These are phyloP conservation scores for Aspergillus sojae DNA, from an alignment of 2,329 filamentous ascomycete species.

Conservation along the genomic window DNA sequence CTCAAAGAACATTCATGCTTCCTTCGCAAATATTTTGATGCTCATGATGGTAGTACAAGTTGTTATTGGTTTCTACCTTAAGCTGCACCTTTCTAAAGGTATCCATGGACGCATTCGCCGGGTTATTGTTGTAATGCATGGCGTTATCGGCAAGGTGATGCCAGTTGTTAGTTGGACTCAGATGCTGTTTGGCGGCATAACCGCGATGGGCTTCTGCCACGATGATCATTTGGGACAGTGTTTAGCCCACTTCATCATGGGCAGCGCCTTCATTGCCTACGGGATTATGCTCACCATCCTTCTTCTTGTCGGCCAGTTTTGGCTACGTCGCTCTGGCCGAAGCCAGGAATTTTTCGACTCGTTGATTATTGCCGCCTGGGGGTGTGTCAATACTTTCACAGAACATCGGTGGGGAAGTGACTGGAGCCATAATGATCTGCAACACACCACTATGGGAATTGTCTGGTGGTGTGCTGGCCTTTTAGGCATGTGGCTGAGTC, in stretches of 20 bases:
- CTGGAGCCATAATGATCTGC: conserved; percentile 93
- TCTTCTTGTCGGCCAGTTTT: conserved; percentile 83
- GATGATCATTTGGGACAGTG: conserved; percentile 91
- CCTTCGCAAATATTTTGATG: conserved; percentile 80
- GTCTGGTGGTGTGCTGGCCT: conserved; percentile 97
- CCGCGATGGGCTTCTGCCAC: conserved; percentile 87
- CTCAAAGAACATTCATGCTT: conserved; percentile 74
- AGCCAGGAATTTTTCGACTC: conserved; percentile 98
- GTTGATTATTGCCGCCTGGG: conserved; percentile 87
- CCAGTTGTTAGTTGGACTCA: conserved; percentile 87
- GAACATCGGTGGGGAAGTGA: conserved; percentile 89
- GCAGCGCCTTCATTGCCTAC: conserved; percentile 92
- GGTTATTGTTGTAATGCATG: conserved; percentile 72
- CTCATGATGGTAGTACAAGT: conserved; percentile 77
- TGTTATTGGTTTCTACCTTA: conserved; percentile 80
- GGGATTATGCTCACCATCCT: conserved; percentile 84
- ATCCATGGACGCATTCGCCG: conserved; percentile 77
- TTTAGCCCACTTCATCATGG: conserved; percentile 98
- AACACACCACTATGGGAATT: conserved; percentile 99
- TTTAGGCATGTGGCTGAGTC: conserved; percentile 88
- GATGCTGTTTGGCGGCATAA: conserved; percentile 95
- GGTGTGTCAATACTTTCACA: conserved; percentile 96
- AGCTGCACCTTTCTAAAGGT: conserved; percentile 83
- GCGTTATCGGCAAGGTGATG: conserved; percentile 82
- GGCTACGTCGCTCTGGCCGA: conserved; percentile 78